Evolutionary conservation across 2,329 filamentous ascomycete species (phyloP), one percentile per base, ranked within the genome.

Genomic region (Cucurbitaria berberidis): DNA sequence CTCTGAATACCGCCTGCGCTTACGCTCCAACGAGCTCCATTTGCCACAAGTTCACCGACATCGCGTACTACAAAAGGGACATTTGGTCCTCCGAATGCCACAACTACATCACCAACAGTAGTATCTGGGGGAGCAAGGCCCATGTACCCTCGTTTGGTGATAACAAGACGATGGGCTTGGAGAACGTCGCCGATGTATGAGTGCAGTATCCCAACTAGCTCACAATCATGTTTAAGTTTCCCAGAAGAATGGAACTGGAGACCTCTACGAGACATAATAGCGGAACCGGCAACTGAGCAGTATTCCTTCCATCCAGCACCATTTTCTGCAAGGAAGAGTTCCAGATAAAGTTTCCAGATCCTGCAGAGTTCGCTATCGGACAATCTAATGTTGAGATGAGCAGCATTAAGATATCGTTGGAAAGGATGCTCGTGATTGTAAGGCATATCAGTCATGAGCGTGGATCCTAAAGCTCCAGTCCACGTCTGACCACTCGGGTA

Each of bases 101-200:
- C 45, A 16, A 48, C 45, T 8, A 48, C 21, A 15, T 48, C 45
- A 11, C 36, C 36, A 10, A 22, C 5, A 2, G 8, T 15, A 16
- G 36, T 22, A 24, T 48, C 45, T 24, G 45, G 36, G 7, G 45
- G 45, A n/a, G 36, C 45, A 13, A 48, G 45, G 10, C 45, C 45
- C 45, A 48, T 48, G 27, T 41, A 48, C 24, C 38, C 24, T 16
- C 29, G 38, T 3, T 34, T 13, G 3, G 45, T 48, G 18, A 48
- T 9, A 10, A 48, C 26, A 16, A 48, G 34, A 2, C 26, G 18
- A 30, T 48, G 45, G 2, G 21, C 21, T 18, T 42, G 30, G 18
- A 48, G 38, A 11, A 48, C 36, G 7, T 48, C 45, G 36, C 45
- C 45, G 3, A 48, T 22, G 36, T 48, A 48, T n/a, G 34, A 18